Evolutionary conservation across 83 land plant species (phyloP).

Genomic region (Diphasiastrum complanatum): DNA sequence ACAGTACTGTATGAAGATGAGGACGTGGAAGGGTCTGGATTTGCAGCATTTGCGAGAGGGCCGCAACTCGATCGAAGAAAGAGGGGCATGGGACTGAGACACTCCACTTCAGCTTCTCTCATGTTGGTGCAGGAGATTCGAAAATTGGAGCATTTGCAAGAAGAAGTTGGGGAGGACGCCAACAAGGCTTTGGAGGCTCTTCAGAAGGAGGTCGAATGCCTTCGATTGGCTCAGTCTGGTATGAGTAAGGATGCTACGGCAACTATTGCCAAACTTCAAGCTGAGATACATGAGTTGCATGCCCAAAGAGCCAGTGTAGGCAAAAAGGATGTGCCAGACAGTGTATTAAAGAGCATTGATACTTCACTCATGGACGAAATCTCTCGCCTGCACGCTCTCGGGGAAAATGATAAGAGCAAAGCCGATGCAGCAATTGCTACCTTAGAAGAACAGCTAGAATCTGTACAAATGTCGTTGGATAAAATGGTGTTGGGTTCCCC

Average conservation of each 20-base stretch:
- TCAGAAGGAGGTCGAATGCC: conserved; percentile 91
- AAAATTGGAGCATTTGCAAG: conserved; percentile 28
- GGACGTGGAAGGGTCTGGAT: conserved; percentile 18
- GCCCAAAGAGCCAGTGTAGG: neutral
- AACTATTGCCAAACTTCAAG: conserved; percentile 86
- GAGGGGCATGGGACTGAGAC: conserved; percentile 1
- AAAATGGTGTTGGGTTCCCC: conserved; percentile 69
- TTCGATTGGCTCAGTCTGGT: conserved; percentile 58
- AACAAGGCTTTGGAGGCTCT: conserved; percentile 80
- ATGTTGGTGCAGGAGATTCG: conserved; percentile 32
- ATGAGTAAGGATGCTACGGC: conserved; percentile 82
- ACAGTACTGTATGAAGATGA: too few relatives aligned
- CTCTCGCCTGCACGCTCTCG: conserved; percentile 44
- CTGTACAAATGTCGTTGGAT: conserved; percentile 90
- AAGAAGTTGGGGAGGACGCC: conserved; percentile 51
- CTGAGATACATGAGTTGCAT: conserved; percentile 55
- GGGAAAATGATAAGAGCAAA: conserved; percentile 22
- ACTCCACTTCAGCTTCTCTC: conserved; percentile 20
- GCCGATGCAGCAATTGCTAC: conserved; percentile 60
- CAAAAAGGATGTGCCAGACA: too few relatives aligned
- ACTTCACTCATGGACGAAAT: too few relatives aligned
- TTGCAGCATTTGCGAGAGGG: conserved; percentile 7
- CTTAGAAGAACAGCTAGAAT: conserved; percentile 79
- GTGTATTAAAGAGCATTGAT: too few relatives aligned
- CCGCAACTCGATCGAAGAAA: neutral